Conservation (phyloP, 805 yeast genomes). For the Metschnikowia reukaufii region DNA sequence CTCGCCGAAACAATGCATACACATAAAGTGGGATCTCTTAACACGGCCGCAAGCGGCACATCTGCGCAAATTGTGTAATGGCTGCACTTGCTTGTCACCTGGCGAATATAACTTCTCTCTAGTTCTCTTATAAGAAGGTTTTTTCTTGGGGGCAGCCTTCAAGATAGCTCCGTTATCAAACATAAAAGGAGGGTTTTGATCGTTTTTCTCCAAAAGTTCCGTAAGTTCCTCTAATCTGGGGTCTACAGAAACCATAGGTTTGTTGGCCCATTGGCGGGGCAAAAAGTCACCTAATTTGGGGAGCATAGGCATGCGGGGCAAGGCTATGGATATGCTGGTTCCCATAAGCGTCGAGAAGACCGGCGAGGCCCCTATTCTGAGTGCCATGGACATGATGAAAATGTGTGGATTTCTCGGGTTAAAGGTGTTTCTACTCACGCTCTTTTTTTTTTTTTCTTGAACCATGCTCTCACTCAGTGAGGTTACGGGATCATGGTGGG, state of each 20-base stretch:
- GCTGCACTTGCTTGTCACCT: conserved; percentile 76
- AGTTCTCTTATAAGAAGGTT: conserved; percentile 81
- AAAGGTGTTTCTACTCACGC: background rate
- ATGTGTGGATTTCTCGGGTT: background rate
- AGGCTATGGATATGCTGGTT: conserved; percentile 12
- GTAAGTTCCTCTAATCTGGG: conserved; percentile 37
- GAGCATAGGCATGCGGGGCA: conserved; percentile 17
- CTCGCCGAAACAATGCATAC: conserved; percentile 89
- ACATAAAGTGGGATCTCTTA: conserved; percentile 85
- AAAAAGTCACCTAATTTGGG: conserved; percentile 17
- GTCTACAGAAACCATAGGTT: conserved; percentile 17
- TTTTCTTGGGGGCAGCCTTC: conserved; percentile 92
- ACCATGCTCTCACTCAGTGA: background rate
- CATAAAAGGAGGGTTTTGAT: conserved; percentile 42
- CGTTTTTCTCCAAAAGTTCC: conserved; percentile 38
- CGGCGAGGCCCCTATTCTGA: conserved; percentile 26
- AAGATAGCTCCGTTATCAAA: conserved; percentile 67
- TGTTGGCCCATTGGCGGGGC: conserved; percentile 12
- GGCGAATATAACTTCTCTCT: conserved; percentile 82
- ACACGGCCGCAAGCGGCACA: conserved; percentile 96
- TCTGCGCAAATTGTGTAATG: conserved; percentile 72
- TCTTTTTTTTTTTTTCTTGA: background rate
- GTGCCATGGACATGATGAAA: conserved; percentile 25
- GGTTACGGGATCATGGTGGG: background rate
- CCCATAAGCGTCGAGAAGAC: conserved; percentile 8